Evolutionary conservation across 2,329 filamentous ascomycete species (phyloP).

Genomic region (Fusarium sp.): DNA sequence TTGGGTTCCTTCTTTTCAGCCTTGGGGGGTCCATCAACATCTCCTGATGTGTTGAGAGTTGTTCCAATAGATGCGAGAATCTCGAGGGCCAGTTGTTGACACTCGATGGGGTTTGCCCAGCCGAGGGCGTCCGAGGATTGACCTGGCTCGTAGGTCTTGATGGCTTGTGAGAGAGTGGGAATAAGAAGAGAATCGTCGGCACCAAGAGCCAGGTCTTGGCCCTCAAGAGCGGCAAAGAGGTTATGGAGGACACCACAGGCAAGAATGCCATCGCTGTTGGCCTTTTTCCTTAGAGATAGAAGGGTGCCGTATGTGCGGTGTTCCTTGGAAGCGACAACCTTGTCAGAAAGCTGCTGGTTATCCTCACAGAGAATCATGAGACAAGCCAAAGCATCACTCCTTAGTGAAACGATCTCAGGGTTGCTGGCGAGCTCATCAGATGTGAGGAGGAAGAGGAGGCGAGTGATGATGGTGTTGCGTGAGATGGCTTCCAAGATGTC

Average conservation of each 20-base stretch:
- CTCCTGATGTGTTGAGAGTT: slow-evolving; percentile 63
- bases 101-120: slow-evolving; percentile 57
- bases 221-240: slow-evolving; percentile 61
- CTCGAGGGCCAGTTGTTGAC: slow-evolving; percentile 68
- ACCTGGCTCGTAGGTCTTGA: slow-evolving; percentile 44
- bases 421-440: slow-evolving; percentile 56
- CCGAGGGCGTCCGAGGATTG: slow-evolving; percentile 48
- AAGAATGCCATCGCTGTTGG: slow-evolving; percentile 63
- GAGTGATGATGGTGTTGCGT: slow-evolving; percentile 59
- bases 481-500: slow-evolving; percentile 69
- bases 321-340: slow-evolving; percentile 62
- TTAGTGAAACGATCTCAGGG: slow-evolving; percentile 55
- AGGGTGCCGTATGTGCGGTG: slow-evolving; percentile 63
- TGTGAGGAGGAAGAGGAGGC: slow-evolving; percentile 67
- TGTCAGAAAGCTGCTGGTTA: slow-evolving; percentile 63
- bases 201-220: slow-evolving; percentile 41
- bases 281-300: slow-evolving; percentile 59
- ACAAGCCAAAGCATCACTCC: slow-evolving; percentile 64
- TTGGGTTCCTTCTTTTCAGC: slow-evolving; percentile 54
- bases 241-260: slow-evolving; percentile 73
- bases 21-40: slow-evolving; percentile 47
- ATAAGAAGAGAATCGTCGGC: slow-evolving; percentile 51
- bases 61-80: slow-evolving; percentile 74
- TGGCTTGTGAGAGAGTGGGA: slow-evolving; percentile 50
- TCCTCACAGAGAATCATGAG: slow-evolving; percentile 71